Base-by-base conservation (phyloP, 2,329 filamentous ascomycete genomes). In the Trichoderma sp. region DNA sequence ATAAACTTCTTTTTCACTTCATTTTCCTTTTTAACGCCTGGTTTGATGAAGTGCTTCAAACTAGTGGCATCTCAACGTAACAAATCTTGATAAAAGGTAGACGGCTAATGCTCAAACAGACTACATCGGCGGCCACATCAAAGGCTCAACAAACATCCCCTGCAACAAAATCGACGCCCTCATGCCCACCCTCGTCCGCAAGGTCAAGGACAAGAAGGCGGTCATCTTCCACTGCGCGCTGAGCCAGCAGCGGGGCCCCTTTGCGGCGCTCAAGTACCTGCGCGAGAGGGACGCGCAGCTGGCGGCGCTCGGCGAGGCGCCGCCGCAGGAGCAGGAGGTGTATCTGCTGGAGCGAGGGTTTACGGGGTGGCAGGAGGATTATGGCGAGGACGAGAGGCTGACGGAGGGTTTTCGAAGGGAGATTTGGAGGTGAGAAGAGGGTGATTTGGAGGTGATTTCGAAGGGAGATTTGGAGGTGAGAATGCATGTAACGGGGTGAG, bases 141-240 rank as follows among this genome's bases (percentile, higher is more conserved):
- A 88, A 76, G 91, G 91, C 76, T 93, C 92, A 41, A 90, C 89
- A 69, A 94, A 98, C 87, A 89, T 94, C 14, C 95, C 97, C 0
- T 93, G 90, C 68, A 85, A 85, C 63, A 90, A 91, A 21, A 89
- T 98, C 66, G 94, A 97, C 80, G 90, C 90, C 82, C 91, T 89
- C 79, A 91, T 97, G 83, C 93, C 95, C 0, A 94, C 95, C 77
- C 90, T 99, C n/a, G 88, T 97, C 14, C 91, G 94, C 75, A 91
- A 89, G 60, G 89, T 98, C 65, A 87, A 91, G 78, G 91, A 93
- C 81, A 95, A 95, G 83, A 91, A 97, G 74, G 93, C 89, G 12
- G 95, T 99, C 16, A 91, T 99, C 1, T 99, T 99, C 84, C 97
- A 99, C 86, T 99, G 97, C 85, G 93, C 94, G 21, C 87, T 98